A percentile compares a stretch with the other conserved stretches of the same genome.
phyloP scores from a whole-genome alignment of 306 rosid species.

The Quercus cerris region DNA sequence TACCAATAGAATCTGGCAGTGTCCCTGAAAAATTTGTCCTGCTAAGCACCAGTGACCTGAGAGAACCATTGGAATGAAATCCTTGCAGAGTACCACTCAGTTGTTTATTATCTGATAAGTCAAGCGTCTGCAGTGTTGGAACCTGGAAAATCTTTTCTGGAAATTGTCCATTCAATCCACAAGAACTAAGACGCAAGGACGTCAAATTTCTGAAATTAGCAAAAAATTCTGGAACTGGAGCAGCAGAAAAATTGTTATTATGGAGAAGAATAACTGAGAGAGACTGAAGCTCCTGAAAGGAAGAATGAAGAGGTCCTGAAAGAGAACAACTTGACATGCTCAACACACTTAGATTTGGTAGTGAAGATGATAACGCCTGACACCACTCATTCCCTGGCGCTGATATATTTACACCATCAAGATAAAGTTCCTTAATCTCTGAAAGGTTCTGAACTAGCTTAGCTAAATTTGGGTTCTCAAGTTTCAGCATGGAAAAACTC shows the following conservation, averaged over 20 bases:
- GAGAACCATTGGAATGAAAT: neutral
- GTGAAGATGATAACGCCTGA: neutral
- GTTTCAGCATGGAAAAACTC: constrained; percentile 11
- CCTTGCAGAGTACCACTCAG: constrained; percentile 31
- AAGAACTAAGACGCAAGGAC: constrained; percentile 3
- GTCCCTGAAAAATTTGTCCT: constrained; percentile 19
- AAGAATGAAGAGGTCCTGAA: constrained; percentile 28
- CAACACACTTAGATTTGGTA: constrained; percentile 24
- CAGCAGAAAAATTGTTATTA: neutral
- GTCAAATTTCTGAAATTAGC: constrained; percentile 22
- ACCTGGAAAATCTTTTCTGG: constrained; percentile 27
- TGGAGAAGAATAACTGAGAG: constrained; percentile 29
- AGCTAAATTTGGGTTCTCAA: constrained; percentile 31
- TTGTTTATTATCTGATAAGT: neutral
- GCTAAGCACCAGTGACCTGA: neutral
- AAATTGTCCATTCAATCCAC: constrained; percentile 5
- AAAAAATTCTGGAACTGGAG: constrained; percentile 19
- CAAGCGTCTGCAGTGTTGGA: constrained; percentile 12
- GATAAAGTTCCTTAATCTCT: constrained; percentile 22
- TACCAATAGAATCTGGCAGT: constrained; percentile 22
- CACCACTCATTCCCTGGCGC: constrained; percentile 45
- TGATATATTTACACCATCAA: constrained; percentile 47
- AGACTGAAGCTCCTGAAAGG: constrained; percentile 13
- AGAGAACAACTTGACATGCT: constrained; percentile 18
- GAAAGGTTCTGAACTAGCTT: constrained; percentile 31